A percentile compares a stretch with the other conserved stretches of the same genome.
These are phyloP conservation scores for Ascomycota sp. DNA, from an alignment of 2,329 filamentous ascomycete species.

Conservation along the genomic window DNA sequence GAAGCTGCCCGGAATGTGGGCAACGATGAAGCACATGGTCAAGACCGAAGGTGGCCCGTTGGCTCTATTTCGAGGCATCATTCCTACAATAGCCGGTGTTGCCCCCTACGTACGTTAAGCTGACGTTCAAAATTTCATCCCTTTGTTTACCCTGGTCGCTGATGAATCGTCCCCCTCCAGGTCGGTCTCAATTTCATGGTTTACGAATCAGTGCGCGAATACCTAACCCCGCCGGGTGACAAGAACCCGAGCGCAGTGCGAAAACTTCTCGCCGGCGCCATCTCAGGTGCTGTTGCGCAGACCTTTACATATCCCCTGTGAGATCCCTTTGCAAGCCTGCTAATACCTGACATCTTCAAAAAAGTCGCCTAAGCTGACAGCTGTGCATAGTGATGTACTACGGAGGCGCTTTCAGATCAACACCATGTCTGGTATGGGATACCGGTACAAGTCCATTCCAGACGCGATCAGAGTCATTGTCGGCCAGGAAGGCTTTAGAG, in stretches of 20 bases:
- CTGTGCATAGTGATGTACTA: slow-evolving; percentile 49
- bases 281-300: slow-evolving; percentile 90
- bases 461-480: slow-evolving; percentile 70
- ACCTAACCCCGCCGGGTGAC: slow-evolving; percentile 71
- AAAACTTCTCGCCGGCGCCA: slow-evolving; percentile 72
- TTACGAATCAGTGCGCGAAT: slow-evolving; percentile 70
- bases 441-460: slow-evolving; percentile 70
- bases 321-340: slow-evolving; percentile 15
- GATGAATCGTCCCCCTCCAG: slow-evolving; percentile 16
- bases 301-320: slow-evolving; percentile 97
- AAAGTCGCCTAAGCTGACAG: slow-evolving; percentile 4
- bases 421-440: slow-evolving; percentile 96
- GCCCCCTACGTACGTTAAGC: slow-evolving; percentile 52
- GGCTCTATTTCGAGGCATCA: slow-evolving; percentile 81
- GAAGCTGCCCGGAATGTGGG: slow-evolving; percentile 79
- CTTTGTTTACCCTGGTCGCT: neutral
- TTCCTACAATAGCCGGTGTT: slow-evolving; percentile 84
- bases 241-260: slow-evolving; percentile 56
- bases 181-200: slow-evolving; percentile 97
- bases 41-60: slow-evolving; percentile 64
- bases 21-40: slow-evolving; percentile 65
- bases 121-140: neutral
- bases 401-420: slow-evolving; percentile 94
- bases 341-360: neutral
- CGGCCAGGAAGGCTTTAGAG: slow-evolving; percentile 57